These are phyloP conservation scores for Phaeosphaeriaceae sp. DNA, from an alignment of 2,329 filamentous ascomycete species.

Conservation along the genomic window DNA sequence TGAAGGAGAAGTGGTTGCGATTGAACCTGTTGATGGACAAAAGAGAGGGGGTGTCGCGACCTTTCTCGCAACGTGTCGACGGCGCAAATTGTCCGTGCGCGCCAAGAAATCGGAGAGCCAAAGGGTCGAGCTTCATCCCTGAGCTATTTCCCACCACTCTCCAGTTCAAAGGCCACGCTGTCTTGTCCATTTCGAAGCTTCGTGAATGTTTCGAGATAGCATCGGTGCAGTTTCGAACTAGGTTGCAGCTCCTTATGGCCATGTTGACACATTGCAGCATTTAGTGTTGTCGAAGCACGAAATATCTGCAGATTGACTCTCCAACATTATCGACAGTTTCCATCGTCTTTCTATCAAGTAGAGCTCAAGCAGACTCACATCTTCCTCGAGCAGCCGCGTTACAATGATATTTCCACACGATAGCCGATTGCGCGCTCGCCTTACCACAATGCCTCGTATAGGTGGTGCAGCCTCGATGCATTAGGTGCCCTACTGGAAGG, in stretches of 20 bases:
- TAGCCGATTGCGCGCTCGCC: no score
- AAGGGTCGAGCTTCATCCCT: slow-evolving; percentile 32
- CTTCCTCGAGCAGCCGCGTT: no score
- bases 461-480: no score
- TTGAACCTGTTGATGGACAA: slow-evolving; percentile 35
- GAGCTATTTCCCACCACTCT: slow-evolving; percentile 23
- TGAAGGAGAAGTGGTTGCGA: slow-evolving; percentile 33
- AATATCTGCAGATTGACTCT: no score
- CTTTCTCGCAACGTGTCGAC: slow-evolving; percentile 41
- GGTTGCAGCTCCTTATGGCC: no score
- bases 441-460: no score
- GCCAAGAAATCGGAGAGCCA: slow-evolving; percentile 6
- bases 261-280: not conserved
- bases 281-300: not conserved
- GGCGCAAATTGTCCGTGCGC: slow-evolving; percentile 26
- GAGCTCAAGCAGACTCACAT: no score
- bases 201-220: slow-evolving; percentile 1
- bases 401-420: no score
- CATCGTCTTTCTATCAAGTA: not conserved
- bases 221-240: no score
- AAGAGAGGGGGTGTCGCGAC: slow-evolving; percentile 38
- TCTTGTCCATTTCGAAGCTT: slow-evolving; percentile 17
- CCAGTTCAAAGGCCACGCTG: slow-evolving; percentile 31
- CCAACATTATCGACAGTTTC: not conserved
- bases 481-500: no score